A percentile compares a stretch with the other conserved stretches of the same genome.
Conservation (phyloP, 257 asterid genomes). For the Solanum piurae region DNA sequence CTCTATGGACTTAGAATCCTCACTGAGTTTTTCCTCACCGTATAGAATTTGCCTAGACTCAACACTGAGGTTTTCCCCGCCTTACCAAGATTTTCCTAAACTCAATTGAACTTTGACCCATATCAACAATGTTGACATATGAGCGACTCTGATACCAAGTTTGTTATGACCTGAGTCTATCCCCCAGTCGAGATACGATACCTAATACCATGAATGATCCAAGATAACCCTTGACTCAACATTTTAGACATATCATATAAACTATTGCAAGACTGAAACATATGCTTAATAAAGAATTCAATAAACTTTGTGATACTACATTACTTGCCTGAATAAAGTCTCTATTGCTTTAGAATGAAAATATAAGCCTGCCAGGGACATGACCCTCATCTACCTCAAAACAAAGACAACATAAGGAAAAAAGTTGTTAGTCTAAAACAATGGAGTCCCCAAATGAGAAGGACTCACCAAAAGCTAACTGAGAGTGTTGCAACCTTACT, state of each 20-base stretch:
- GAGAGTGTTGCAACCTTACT: too few species aligned
- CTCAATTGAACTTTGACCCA: too few species aligned
- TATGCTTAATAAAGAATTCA: too few species aligned
- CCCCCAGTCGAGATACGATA: not conserved
- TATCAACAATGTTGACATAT: not conserved
- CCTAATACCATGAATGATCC: not conserved
- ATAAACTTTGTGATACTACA: not conserved
- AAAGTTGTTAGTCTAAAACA: too few species aligned
- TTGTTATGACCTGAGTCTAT: not conserved
- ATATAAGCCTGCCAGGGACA: not conserved
- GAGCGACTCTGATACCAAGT: not conserved
- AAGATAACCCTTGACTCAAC: not conserved
- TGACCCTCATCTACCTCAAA: too few species aligned
- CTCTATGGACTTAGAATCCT: not conserved
- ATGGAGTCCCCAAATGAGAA: too few species aligned
- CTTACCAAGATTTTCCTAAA: not conserved
- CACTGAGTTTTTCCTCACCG: fast-evolving
- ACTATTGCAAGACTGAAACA: not conserved
- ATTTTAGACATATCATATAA: not conserved
- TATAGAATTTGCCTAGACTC: not conserved
- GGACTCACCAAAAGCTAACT: too few species aligned
- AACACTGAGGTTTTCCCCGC: fast-evolving
- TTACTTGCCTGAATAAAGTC: not conserved
- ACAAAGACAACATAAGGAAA: too few species aligned
- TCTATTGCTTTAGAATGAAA: too few species aligned